Evolutionary conservation across 257 asterid species (phyloP), one percentile per base, ranked within the genome.

Genomic region (Ehretia macrophylla): DNA sequence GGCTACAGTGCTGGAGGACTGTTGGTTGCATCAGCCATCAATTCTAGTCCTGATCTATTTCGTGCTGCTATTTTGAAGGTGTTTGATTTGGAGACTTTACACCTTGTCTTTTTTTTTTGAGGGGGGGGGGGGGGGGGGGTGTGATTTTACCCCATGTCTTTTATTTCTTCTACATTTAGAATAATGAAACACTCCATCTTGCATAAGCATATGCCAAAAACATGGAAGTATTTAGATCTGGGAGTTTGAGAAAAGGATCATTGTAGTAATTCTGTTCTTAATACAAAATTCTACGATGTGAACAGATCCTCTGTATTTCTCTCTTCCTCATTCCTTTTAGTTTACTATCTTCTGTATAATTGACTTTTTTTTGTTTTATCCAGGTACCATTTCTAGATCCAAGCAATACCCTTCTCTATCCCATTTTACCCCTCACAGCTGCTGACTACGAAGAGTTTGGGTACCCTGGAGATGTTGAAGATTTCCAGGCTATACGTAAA

Each of bases 1-100:
- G 99, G 99, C 73, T 85, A 86, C 74, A 93, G 99, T 77, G 97
- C 97, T 58, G 97, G 99, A 62, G 97, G 99, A 51, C 74, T 85
- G 57, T 65, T 93, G 73, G 94, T 89, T 72, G 97, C 99, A 75
- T 87, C 95, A 38, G 99, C 97, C 17, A 83, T 93, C 46, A 86
- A 93, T 73, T 70, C 62, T 37, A 64, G 73, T 72, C 99, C 97
- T 54, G 77, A 79, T 72, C 69, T 93, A 73, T 85, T 93, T 68
- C 92, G 92, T 62, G 95, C 95, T 56, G 97, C 92, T 45, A 77
- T 93, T 80, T 56, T 93, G 70, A 87, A 89, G 99, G 99, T 89
- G 14, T 50, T 48, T 32, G 56, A 55, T 13, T 40, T 22, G 16
- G 44, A 21, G 40, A 45, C 58, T 44, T 68, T 42, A 1, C 8